Conservation (phyloP, 2,329 filamentous ascomycete species). For the Colletotrichum limetticola region DNA sequence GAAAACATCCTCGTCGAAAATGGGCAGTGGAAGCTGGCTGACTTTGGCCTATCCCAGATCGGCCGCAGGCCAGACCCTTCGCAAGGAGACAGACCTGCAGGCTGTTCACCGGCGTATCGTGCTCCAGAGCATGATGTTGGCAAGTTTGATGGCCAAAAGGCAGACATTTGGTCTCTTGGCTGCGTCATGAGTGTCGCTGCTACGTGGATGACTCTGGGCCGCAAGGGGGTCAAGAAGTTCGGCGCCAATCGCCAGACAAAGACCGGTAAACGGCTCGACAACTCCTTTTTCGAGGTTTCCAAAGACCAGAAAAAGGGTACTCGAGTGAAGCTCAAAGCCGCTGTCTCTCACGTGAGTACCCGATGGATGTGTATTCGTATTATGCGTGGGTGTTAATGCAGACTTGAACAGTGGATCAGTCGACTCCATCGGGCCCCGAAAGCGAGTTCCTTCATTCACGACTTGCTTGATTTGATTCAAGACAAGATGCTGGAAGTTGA, state of each 20-base stretch:
- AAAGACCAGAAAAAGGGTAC: neutral
- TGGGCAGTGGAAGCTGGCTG: neutral
- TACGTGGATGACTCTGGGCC: neutral
- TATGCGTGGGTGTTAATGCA: neutral
- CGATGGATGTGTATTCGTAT: neutral
- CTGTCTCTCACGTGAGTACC: neutral
- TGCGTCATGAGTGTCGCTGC: conserved; percentile 24
- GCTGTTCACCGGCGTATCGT: conserved; percentile 14
- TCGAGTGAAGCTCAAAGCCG: neutral
- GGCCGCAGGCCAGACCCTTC: neutral
- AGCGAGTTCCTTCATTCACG: neutral
- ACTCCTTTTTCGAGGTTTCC: conserved; percentile 2
- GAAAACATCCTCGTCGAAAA: conserved; percentile 15
- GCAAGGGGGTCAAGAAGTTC: neutral
- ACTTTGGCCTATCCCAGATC: conserved; percentile 9
- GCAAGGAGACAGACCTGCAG: neutral
- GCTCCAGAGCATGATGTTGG: conserved; percentile 9
- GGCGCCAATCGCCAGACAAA: neutral
- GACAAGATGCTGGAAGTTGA: conserved; percentile 2
- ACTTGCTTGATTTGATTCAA: neutral
- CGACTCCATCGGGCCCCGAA: neutral
- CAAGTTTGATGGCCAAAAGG: neutral
- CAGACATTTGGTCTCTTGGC: conserved; percentile 8
- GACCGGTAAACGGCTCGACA: neutral
- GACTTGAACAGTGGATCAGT: conserved; percentile 1